These are phyloP conservation scores for Sordaria brevicollis DNA, from an alignment of 495 filamentous ascomycete genomes.

Conservation along the genomic window DNA sequence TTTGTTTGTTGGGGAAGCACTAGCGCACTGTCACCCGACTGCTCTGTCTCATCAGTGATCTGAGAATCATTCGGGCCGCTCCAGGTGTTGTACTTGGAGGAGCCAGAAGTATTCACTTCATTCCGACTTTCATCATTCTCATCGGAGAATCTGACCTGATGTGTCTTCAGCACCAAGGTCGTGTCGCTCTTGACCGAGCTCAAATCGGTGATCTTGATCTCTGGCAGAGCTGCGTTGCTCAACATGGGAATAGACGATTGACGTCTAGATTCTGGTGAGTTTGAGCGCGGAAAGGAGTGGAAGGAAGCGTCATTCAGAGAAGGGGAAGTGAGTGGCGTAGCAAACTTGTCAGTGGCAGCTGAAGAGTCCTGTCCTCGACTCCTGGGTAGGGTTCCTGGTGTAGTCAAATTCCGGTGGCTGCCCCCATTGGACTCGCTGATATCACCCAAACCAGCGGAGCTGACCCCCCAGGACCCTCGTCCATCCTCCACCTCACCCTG, in stretches of 20 bases:
- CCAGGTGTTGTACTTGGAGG: neutral
- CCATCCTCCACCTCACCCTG: neutral
- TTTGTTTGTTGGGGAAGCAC: neutral
- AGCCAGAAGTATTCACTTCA: neutral
- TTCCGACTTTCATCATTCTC: neutral
- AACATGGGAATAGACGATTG: neutral
- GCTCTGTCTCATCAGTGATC: neutral
- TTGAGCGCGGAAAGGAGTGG: conserved; percentile 14
- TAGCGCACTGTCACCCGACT: neutral
- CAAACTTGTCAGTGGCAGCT: conserved; percentile 11
- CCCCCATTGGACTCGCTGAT: conserved; percentile 1
- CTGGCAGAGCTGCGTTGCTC: neutral
- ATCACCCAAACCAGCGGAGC: neutral
- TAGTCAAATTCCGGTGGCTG: neutral
- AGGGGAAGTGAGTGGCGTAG: conserved; percentile 12
- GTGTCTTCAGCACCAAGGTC: neutral
- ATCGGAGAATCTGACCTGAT: neutral
- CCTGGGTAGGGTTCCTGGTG: neutral
- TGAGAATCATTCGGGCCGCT: neutral
- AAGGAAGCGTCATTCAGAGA: conserved; percentile 11
- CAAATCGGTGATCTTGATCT: neutral
- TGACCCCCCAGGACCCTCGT: neutral
- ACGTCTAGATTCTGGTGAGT: neutral
- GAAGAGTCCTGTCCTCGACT: conserved; percentile 4
- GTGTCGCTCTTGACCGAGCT: neutral